Conservation (phyloP, 106 monocot genomes). For the Dactylorhiza incarnata region DNA sequence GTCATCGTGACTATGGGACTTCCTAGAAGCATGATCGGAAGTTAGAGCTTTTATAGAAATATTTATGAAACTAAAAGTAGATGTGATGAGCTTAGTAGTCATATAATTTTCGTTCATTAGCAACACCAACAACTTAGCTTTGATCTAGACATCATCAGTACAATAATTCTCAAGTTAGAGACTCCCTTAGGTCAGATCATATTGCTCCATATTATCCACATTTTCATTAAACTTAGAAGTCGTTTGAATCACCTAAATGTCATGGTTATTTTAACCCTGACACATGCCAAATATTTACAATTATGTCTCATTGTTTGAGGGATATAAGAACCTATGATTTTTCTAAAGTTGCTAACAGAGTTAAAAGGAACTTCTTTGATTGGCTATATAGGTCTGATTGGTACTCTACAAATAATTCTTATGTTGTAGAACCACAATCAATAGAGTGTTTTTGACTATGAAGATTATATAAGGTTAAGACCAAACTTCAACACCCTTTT, state of each 20-base stretch:
- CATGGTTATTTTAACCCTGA: background rate
- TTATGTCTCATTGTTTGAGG: background rate
- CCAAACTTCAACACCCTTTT: too few species aligned
- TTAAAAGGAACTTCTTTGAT: too few species aligned
- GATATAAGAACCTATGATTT: too few species aligned
- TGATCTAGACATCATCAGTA: background rate
- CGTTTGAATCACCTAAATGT: background rate
- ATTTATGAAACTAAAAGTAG: background rate
- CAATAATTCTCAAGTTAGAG: background rate
- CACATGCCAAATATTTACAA: background rate
- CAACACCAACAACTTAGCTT: background rate
- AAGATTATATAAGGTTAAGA: too few species aligned
- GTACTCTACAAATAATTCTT: too few species aligned
- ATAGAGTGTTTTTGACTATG: too few species aligned
- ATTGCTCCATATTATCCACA: background rate
- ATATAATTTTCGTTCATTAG: background rate
- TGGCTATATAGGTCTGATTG: too few species aligned
- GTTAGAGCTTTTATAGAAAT: background rate
- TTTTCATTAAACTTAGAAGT: background rate
- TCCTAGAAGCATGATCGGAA: background rate
- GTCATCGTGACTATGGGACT: background rate
- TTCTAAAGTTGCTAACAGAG: too few species aligned
- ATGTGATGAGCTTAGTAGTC: background rate
- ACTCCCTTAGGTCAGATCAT: background rate
- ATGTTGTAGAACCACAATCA: too few species aligned